phyloP scores from a whole-genome alignment of 1,284 basidiomycete genomes.

The Athelia psychrophila region DNA sequence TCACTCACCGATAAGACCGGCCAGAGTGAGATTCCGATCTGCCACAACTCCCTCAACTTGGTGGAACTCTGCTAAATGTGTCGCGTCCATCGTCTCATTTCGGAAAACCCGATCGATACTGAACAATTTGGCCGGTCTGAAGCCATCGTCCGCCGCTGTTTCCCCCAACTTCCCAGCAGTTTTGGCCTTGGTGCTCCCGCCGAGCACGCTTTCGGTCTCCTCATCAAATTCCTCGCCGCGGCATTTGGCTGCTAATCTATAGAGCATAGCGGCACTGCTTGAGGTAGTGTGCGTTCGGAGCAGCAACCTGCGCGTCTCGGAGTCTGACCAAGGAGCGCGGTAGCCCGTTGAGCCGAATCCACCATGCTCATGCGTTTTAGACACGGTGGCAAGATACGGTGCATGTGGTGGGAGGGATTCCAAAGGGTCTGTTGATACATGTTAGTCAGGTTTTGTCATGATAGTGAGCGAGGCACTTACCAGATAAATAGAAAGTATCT shows the following conservation, averaged over 20 bases:
- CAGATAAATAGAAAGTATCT: slow-evolving; percentile 98
- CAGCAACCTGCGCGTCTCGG: slow-evolving; percentile 90
- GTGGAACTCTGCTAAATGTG: slow-evolving; percentile 99
- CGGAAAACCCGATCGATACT: slow-evolving; percentile 99
- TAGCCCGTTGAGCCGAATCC: slow-evolving; percentile 97
- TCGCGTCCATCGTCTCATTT: slow-evolving; percentile 98
- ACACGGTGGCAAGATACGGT: slow-evolving; percentile 90
- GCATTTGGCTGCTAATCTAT: slow-evolving; percentile 81
- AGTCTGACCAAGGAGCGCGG: slow-evolving; percentile 93
- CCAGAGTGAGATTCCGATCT: slow-evolving; percentile 91
- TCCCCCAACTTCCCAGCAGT: slow-evolving; percentile 39
- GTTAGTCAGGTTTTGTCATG: slow-evolving; percentile 3
- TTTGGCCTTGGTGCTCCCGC: slow-evolving; percentile 15
- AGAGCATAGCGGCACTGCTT: slow-evolving; percentile 93
- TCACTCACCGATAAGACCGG: slow-evolving; percentile 85
- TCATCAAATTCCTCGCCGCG: slow-evolving; percentile 56
- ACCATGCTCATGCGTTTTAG: slow-evolving; percentile 86
- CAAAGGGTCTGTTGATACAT: slow-evolving; percentile 66
- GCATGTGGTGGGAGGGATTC: slow-evolving; percentile 75
- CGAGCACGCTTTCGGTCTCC: slow-evolving; percentile 33
- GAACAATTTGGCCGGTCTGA: slow-evolving; percentile 96
- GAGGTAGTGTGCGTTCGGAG: slow-evolving; percentile 98
- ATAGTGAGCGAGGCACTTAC: slow-evolving; percentile 31
- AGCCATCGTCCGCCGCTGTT: slow-evolving; percentile 58
- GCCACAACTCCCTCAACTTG: slow-evolving; percentile 99